phyloP scores from a whole-genome alignment of 2,329 filamentous ascomycete genomes.

The Cladosporium austrohemisphaericum region DNA sequence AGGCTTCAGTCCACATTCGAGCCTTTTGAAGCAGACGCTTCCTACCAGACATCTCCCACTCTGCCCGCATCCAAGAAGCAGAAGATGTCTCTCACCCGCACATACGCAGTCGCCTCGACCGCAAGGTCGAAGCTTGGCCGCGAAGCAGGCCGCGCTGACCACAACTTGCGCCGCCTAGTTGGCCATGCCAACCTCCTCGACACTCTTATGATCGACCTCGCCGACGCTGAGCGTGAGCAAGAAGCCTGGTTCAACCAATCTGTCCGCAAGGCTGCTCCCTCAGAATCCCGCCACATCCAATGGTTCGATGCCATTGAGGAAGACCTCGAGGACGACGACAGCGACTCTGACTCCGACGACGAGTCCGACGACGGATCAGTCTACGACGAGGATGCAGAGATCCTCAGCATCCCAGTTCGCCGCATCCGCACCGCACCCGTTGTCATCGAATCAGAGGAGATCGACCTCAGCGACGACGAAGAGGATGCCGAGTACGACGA shows the following conservation, averaged over 20 bases:
- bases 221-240: slow-evolving; percentile 91
- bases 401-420: slow-evolving; percentile 38
- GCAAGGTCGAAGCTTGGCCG: slow-evolving; percentile 92
- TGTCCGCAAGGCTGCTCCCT: slow-evolving; percentile 66
- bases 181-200: slow-evolving; percentile 98
- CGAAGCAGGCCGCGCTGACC: slow-evolving; percentile 85
- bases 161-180: slow-evolving; percentile 91
- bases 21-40: slow-evolving; percentile 43
- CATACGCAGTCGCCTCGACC: slow-evolving; percentile 96
- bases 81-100: slow-evolving; percentile 97
- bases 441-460: slow-evolving; percentile 41
- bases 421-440: slow-evolving; percentile 39
- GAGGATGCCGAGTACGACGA: slow-evolving; percentile 44
- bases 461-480: slow-evolving; percentile 37
- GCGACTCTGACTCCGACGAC: slow-evolving; percentile 41
- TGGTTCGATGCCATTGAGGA: slow-evolving; percentile 79
- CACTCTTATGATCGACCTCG: slow-evolving; percentile 84
- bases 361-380: slow-evolving; percentile 50
- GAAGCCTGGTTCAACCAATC: slow-evolving; percentile 98
- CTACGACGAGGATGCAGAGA: slow-evolving; percentile 51
- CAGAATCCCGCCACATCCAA: slow-evolving; percentile 70
- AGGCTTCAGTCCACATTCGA: slow-evolving; percentile 46
- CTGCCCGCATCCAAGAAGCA: slow-evolving; percentile 56
- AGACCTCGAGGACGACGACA: slow-evolving; percentile 65
- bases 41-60: slow-evolving; percentile 39